Evolutionary conservation across 2,329 filamentous ascomycete species (phyloP), one percentile per base, ranked within the genome.

Genomic region (Exutisphaerella laricina): DNA sequence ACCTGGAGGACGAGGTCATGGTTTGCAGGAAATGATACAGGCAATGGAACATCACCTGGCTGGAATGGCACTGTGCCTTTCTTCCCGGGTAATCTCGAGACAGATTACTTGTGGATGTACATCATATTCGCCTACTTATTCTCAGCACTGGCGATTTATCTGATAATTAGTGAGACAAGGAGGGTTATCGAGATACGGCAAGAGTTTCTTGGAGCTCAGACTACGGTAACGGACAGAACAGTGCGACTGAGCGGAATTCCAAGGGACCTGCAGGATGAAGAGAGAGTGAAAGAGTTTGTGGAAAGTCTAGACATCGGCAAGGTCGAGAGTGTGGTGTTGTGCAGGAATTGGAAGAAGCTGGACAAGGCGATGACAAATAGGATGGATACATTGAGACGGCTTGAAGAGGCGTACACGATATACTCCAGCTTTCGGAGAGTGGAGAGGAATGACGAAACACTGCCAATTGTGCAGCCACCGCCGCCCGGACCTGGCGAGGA

Each of bases 41-140:
- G 41, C 23, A 43, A 43, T 18, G 41, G 34, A 8, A 38, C 34
- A 25, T 7, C 23, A 26, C 23, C 23, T 6, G 23, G 23, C 6
- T 23, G 18, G 18, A 32, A 16, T 14, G 38, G 40, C 25, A 44
- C 38, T 4, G 43, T 49, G 14, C 49, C 45, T 3, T 49, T 49
- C 23, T 48, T 41, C 28, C 50, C 49, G 2, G 47, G 40, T 16
- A 52, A 61, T 30, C 43, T 64, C 43, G 66, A 69, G 41, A 70
- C 66, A 12, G 70, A 72, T 44, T 95, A 89, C 57, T 70, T 96
- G 1, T 96, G 90, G 88, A 85, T 90, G 58, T 96, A 97, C 59
- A 78, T 95, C 10, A 73, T 85, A n/a, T 98, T 98, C 57, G 86
- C 88, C 1, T 98, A 96, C 69, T 74, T 97, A 38, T 98, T 97